These are phyloP conservation scores for Fagus sylvatica DNA, from an alignment of 306 rosid genomes.

Conservation along the genomic window DNA sequence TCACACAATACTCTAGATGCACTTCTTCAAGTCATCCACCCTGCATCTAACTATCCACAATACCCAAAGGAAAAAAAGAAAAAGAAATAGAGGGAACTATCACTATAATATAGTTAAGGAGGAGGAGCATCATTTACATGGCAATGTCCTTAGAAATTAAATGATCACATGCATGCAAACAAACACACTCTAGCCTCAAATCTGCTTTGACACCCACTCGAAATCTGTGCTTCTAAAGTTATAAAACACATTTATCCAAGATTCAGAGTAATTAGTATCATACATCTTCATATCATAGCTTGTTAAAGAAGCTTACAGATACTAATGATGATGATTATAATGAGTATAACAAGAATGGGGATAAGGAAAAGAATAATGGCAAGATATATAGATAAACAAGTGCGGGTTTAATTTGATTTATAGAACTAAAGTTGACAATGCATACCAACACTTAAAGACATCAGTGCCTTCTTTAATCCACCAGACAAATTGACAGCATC, in stretches of 20 bases:
- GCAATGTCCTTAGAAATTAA: not conserved
- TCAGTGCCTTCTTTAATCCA: constrained; percentile 77
- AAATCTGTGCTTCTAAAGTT: not conserved
- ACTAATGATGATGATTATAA: not conserved
- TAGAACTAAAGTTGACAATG: constrained; percentile 18
- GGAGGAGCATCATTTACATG: not conserved
- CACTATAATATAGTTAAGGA: not conserved
- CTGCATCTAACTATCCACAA: not conserved
- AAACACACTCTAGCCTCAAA: not conserved
- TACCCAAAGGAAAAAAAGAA: not conserved
- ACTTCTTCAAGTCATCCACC: not conserved
- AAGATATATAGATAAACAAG: not conserved
- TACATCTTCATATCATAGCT: constrained; percentile 7
- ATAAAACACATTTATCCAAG: not conserved
- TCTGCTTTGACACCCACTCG: not conserved
- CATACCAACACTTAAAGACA: constrained; percentile 81
- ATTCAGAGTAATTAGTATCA: not conserved
- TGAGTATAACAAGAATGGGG: not conserved
- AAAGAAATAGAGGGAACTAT: not conserved
- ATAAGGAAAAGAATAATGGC: not conserved
- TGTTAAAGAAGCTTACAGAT: not conserved
- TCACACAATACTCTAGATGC: not conserved
- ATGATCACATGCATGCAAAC: not conserved
- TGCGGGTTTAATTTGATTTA: constrained; percentile 11
- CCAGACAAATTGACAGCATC: constrained; percentile 76